A percentile compares a stretch with the other conserved stretches of the same genome.
phyloP scores from a whole-genome alignment of 225 moss, liverwort and hornwort genomes.

The Neckera pumila region DNA sequence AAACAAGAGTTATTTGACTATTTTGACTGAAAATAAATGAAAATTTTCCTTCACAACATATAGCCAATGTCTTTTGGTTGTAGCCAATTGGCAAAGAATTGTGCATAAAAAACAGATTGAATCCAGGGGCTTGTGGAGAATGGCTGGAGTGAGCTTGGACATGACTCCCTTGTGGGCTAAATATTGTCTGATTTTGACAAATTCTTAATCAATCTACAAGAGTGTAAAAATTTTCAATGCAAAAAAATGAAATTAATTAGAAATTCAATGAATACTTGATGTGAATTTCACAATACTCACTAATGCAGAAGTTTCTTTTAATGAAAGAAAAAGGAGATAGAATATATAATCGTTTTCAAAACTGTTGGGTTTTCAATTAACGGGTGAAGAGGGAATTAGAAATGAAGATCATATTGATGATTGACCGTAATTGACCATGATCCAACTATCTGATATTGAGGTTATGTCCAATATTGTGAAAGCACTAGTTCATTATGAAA shows the following conservation, averaged over 20 bases:
- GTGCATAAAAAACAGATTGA: neutral
- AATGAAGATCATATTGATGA: too few relatives aligned
- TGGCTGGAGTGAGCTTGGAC: accelerated
- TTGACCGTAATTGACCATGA: too few relatives aligned
- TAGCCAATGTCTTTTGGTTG: neutral
- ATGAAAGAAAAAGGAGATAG: too few relatives aligned
- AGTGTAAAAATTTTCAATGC: neutral
- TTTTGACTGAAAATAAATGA: neutral
- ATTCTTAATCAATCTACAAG: neutral
- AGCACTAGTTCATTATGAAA: too few relatives aligned
- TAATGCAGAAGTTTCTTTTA: too few relatives aligned
- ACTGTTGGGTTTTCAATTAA: too few relatives aligned
- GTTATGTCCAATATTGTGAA: too few relatives aligned
- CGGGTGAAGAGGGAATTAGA: too few relatives aligned
- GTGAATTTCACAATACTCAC: neutral
- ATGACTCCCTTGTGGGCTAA: neutral
- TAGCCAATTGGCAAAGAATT: accelerated
- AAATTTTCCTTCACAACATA: neutral
- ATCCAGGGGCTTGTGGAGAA: accelerated
- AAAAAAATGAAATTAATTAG: neutral
- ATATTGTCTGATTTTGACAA: neutral
- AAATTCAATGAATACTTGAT: neutral
- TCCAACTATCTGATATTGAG: too few relatives aligned
- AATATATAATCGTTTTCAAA: too few relatives aligned
- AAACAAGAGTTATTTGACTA: accelerated